Base-by-base conservation (phyloP, 2,329 filamentous ascomycete genomes). In the Epichloe typhina region DNA sequence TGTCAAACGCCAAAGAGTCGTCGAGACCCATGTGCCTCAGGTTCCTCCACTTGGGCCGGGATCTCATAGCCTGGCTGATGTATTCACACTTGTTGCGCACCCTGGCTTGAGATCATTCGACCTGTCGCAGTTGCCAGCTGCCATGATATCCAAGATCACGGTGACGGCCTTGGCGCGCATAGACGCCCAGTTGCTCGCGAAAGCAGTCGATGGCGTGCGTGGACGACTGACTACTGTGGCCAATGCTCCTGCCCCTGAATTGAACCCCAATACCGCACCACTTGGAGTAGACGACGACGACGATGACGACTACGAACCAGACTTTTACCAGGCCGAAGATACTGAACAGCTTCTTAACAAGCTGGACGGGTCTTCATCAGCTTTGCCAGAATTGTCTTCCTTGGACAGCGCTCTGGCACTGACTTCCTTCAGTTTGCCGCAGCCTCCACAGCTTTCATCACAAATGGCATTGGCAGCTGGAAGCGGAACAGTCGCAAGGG, bases 271-370 rank as follows among this genome's bases (percentile, higher is more conserved):
- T 50, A 83, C 79, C 2, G 72, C 77, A 13, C 77, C 77, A 1
- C 64, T 83, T 2, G 80, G 77, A 26, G 82, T 86, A 3, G 82
- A 85, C 6, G 89, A 95, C 41, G 90, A 95, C 19, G 26, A 31
- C 26, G 88, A 95, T 43, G 70, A 72, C 52, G 88, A 95, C 59
- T 96, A 96, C 61, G 91, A 96, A 60, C 90, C 91, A 0, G 86
- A 94, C 61, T 89, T 88, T 58, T 81, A 84, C 53, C 77, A 84
- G 8, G 80, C 82, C 37, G 88, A 94, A 64, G 82, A 88, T 56
- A 80, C 80, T 1, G 85, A 89, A 60, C 86, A 91, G 61, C 82
- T 88, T 35, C 68, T 84, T 46, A 87, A 91, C 65, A 86, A 86
- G 62, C 73, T 88, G 13, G 86, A 91, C 61, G 79, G 79, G 54